Percentiles rank a stretch among this genome's conserved stretches.
phyloP scores from a whole-genome alignment of 2,329 filamentous ascomycete species.

The Endothia cerciana region DNA sequence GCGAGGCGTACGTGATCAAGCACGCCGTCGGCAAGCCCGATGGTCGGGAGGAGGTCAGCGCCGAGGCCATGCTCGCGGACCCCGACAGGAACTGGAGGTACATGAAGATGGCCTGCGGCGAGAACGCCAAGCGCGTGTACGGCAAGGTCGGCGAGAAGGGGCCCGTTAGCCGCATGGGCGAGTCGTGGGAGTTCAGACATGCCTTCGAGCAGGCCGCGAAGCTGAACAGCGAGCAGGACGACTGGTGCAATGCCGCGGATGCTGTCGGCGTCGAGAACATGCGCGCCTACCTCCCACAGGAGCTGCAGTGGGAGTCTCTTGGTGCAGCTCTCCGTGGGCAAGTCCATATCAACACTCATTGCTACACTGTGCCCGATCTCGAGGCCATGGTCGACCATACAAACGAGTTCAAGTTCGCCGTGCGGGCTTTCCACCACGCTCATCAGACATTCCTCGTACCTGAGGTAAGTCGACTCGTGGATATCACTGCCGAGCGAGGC shows the following conservation, averaged over 20 bases:
- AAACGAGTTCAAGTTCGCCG: slow-evolving; percentile 71
- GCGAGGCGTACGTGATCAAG: slow-evolving; percentile 72
- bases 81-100: slow-evolving; percentile 69
- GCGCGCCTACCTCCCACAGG: slow-evolving; percentile 62
- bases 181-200: slow-evolving; percentile 71
- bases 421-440: slow-evolving; percentile 72
- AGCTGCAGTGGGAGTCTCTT: slow-evolving; percentile 66
- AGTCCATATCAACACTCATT: slow-evolving; percentile 72
- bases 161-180: slow-evolving; percentile 65
- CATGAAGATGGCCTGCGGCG: slow-evolving; percentile 78
- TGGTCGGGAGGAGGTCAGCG: slow-evolving; percentile 66
- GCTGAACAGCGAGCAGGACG: slow-evolving; percentile 64
- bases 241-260: slow-evolving; percentile 67
- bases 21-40: slow-evolving; percentile 64
- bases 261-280: slow-evolving; percentile 53
- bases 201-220: slow-evolving; percentile 66
- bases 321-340: slow-evolving; percentile 67
- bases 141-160: slow-evolving; percentile 57
- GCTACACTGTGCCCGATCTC: slow-evolving; percentile 68
- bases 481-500: neutral
- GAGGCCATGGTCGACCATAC: slow-evolving; percentile 68
- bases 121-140: slow-evolving; percentile 68
- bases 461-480: slow-evolving; percentile 48
- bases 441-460: slow-evolving; percentile 69
- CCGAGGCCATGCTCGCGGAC: slow-evolving; percentile 66